Conservation (phyloP, 345 rosid genomes). For the Sisymbrium altissimum region DNA sequence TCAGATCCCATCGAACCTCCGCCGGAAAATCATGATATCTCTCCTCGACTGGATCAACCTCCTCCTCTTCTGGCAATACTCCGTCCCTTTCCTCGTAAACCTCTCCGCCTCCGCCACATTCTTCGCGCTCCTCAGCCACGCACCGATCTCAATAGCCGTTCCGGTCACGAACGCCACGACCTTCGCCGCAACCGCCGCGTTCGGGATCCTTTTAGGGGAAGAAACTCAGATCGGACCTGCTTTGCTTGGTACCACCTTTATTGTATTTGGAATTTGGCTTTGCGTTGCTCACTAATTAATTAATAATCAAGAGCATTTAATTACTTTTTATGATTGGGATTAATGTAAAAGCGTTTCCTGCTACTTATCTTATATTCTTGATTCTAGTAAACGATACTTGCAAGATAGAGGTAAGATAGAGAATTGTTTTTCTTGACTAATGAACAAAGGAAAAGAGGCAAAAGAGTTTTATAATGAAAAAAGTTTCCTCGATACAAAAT, state of each 20-base stretch:
- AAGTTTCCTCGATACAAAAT: not conserved
- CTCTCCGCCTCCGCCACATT: constrained; percentile 90
- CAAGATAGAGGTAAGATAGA: too few relatives aligned
- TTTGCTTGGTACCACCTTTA: constrained; percentile 59
- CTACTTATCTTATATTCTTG: too few relatives aligned
- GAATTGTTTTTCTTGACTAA: too few relatives aligned
- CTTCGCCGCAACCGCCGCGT: constrained; percentile 83
- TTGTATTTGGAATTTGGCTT: constrained; percentile 77
- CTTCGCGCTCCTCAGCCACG: constrained; percentile 64
- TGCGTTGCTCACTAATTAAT: constrained; percentile 34
- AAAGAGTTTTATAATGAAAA: too few relatives aligned
- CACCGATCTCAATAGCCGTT: constrained; percentile 82
- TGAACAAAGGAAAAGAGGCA: too few relatives aligned
- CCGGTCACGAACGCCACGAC: constrained; percentile 93
- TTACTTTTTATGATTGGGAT: not conserved
- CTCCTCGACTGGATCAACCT: constrained; percentile 54
- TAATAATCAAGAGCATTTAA: too few relatives aligned
- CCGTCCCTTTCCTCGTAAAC: constrained; percentile 73
- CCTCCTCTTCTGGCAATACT: constrained; percentile 84
- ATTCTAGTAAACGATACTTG: too few relatives aligned
- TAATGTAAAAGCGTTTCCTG: too few relatives aligned
- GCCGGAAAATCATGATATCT: constrained; percentile 38
- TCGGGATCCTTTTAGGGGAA: constrained; percentile 73
- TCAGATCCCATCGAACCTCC: constrained; percentile 29
- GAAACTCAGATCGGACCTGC: constrained; percentile 55